Evolutionary conservation across 331 rosid species (phyloP).

Genomic region (Cucumis variabilis): DNA sequence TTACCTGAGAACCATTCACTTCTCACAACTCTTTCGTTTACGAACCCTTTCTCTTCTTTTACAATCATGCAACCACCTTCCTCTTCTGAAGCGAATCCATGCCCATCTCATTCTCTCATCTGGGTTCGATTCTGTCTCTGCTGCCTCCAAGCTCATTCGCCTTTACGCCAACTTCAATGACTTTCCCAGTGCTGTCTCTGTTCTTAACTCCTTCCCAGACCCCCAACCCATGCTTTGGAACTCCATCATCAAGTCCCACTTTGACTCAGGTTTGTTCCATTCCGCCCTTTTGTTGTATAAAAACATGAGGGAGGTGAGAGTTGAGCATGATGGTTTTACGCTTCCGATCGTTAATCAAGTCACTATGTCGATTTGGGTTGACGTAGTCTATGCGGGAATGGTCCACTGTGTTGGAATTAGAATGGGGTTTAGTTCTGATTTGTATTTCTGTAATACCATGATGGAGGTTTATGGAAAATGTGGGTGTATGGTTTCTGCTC

Average conservation of each 20-base stretch:
- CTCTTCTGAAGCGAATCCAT: constrained; percentile 39
- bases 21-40: constrained; percentile 23
- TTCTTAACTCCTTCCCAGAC: constrained; percentile 34
- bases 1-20: constrained; percentile 46
- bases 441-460: constrained; percentile 2
- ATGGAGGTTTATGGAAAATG: constrained; percentile 1
- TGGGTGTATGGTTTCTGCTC: not conserved
- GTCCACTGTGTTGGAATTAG: constrained; percentile 53
- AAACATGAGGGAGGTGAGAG: constrained; percentile 49
- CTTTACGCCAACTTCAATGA: constrained; percentile 43
- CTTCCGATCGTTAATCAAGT: constrained; percentile 51
- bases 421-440: constrained; percentile 38
- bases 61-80: constrained; percentile 42
- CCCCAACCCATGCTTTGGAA: constrained; percentile 49
- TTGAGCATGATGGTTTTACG: constrained; percentile 51
- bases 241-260: constrained; percentile 44
- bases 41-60: constrained; percentile 22
- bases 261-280: constrained; percentile 45
- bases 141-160: constrained; percentile 36
- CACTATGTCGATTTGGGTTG: constrained; percentile 33
- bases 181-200: constrained; percentile 42
- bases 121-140: constrained; percentile 24
- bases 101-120: constrained; percentile 45
- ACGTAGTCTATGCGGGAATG: constrained; percentile 48
- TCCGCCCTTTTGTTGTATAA: constrained; percentile 46